Conservation (phyloP, 148 eudicot species). For the Simmondsia chinensis region DNA sequence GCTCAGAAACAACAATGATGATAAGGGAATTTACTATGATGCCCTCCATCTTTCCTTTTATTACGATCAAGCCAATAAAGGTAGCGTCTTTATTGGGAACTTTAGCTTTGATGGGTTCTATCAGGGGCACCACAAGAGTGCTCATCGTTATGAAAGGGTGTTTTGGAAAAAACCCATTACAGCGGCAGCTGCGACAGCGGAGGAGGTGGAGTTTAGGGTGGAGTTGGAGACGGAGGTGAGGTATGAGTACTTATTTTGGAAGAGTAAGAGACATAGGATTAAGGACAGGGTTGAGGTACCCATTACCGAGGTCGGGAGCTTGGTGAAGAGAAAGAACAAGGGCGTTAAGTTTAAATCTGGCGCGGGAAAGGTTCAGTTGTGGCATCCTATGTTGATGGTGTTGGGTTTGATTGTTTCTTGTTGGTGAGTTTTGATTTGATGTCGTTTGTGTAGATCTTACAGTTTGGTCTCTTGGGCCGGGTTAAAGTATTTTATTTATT, state of each 20-base stretch:
- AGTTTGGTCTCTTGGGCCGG: no score
- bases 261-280: not conserved
- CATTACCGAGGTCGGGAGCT: conserved; percentile 8
- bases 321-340: not conserved
- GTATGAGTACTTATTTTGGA: not conserved
- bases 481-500: no score
- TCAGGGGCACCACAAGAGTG: not conserved
- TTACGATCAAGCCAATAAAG: no score
- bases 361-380: no score
- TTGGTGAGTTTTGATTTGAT: no score
- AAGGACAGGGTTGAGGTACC: not conserved
- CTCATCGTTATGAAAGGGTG: not conserved
- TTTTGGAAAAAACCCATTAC: conserved; percentile 2
- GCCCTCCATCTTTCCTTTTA: conserved; percentile 13
- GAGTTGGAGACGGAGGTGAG: conserved; percentile 7
- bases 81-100: conserved; percentile 7
- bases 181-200: not conserved
- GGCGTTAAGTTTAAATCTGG: not conserved
- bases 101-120: conserved; percentile 1
- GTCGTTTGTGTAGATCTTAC: no score
- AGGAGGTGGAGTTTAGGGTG: conserved; percentile 11
- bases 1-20: not conserved
- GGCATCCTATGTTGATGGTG: no score
- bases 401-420: no score
- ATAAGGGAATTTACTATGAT: conserved; percentile 12